Evolutionary conservation across 2,329 filamentous ascomycete species (phyloP), one percentile per base, ranked within the genome.

Genomic region (Onygenales sp.): DNA sequence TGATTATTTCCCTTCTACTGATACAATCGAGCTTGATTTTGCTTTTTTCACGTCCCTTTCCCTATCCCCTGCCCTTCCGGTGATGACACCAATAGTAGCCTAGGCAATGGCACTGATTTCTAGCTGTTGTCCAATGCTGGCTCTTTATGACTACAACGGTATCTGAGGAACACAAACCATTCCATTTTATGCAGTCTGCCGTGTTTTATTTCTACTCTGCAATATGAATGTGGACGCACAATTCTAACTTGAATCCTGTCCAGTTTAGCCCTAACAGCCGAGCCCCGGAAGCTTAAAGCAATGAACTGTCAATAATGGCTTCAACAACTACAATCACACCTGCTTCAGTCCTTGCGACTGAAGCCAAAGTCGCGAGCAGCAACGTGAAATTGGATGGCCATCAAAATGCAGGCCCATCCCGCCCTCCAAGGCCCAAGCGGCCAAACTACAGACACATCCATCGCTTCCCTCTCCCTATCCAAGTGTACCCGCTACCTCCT

Each of bases 131-230:
- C 70, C 74, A 59, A 70, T 77, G 74, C 67, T 69, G 65, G 69
- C 65, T 78, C 75, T 75, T 79, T 78, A 86, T 70, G 87, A 93
- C 88, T 93, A 93, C 87, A 92, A 93, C 88, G 88, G 88, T 93
- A 93, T 93, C 88, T 93, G 88, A 93, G 80, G 79, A 76, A 76
- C 52, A 50, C 51, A 57, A 57, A 32, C 36, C 11, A 50, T 33
- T 11, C 3, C 34, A 39, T 33, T 32, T 40, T 31, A 42, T 43
- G 42, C 21, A 27, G 1, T 27, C 21, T 43, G 21, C 37, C 6
- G n/a, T 51, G 32, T 36, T 42, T 34, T 17, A 10, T 5, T 51
- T 33, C 47, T 40, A 9, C 8, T 40, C 10, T 6, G 27, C 27
- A 7, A 10, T 43, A 17, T 11, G 31, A 14, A 42, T 49, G 17